Conservation (phyloP, 192 early-diverging fungal genomes). For the Podila clonocystis region DNA sequence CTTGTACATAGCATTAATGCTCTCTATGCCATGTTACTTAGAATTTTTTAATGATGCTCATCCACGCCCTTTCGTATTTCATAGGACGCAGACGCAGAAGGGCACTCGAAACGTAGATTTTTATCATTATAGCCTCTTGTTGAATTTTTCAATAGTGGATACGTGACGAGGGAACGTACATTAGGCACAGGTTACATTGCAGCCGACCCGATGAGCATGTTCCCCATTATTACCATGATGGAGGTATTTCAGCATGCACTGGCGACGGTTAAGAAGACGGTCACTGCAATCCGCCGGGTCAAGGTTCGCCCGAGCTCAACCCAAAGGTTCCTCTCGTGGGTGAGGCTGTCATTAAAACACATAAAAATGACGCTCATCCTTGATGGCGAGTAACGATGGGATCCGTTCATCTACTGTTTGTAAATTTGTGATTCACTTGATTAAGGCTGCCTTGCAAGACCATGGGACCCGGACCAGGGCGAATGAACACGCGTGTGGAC, state of each 20-base stretch:
- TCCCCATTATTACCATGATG: background rate
- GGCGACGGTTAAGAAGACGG: background rate
- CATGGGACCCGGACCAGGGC: too few relatives aligned
- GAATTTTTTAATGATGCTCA: background rate
- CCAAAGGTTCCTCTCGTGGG: background rate
- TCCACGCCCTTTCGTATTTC: background rate
- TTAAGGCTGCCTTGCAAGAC: too few relatives aligned
- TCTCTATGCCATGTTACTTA: background rate
- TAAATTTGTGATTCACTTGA: too few relatives aligned
- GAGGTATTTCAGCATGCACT: background rate
- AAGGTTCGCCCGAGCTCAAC: background rate
- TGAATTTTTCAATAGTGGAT: background rate
- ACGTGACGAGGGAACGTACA: background rate
- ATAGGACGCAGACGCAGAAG: constrained; percentile 7
- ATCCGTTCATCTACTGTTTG: background rate
- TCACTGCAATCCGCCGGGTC: background rate
- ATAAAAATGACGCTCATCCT: background rate
- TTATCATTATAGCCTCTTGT: background rate
- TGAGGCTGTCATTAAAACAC: background rate
- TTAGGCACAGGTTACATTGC: background rate
- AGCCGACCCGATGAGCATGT: background rate
- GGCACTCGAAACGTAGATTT: background rate
- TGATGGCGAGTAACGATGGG: background rate
- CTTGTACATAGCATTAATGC: background rate
- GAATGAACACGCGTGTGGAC: too few relatives aligned